These are phyloP conservation scores for Penicilliopsis zonata DNA, from an alignment of 495 filamentous ascomycete genomes.

Conservation along the genomic window DNA sequence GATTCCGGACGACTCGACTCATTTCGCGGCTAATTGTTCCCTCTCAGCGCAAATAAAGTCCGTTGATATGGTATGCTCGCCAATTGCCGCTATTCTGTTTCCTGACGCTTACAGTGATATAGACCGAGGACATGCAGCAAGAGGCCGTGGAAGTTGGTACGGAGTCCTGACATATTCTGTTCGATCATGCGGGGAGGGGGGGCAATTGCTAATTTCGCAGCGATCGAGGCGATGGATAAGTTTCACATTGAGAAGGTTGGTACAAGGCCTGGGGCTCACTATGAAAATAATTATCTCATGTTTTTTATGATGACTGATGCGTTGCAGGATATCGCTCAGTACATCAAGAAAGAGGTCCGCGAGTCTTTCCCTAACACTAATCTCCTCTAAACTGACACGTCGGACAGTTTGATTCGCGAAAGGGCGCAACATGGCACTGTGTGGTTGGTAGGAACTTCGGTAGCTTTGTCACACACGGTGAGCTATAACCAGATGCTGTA, in stretches of 20 bases:
- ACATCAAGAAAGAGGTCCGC: constrained; percentile 89
- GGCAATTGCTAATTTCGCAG: constrained; percentile 43
- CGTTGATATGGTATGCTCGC: constrained; percentile 76
- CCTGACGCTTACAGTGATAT: constrained; percentile 7
- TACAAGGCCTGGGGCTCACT: too few relatives aligned
- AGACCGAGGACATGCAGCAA: constrained; percentile 96
- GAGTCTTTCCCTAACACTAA: constrained; percentile 1
- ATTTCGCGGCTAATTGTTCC: constrained; percentile 17
- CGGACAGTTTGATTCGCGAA: constrained; percentile 71
- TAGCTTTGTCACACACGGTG: constrained; percentile 97
- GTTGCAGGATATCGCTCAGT: constrained; percentile 80
- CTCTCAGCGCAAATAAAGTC: constrained; percentile 83
- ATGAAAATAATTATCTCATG: not conserved
- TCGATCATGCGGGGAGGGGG: constrained; percentile 3
- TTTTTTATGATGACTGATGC: constrained; percentile 8
- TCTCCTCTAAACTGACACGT: constrained; percentile 13
- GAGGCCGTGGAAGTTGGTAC: constrained; percentile 89
- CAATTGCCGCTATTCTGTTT: not conserved
- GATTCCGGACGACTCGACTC: constrained; percentile 1
- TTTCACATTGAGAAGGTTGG: constrained; percentile 85
- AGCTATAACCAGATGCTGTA: constrained; percentile 6
- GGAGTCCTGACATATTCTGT: constrained; percentile 13
- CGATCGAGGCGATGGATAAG: constrained; percentile 86
- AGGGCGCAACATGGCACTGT: constrained; percentile 96
- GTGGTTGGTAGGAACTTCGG: constrained; percentile 98